Evolutionary conservation across 176 grass and related monocot genomes (phyloP).

Genomic region (Oryza nivara): DNA sequence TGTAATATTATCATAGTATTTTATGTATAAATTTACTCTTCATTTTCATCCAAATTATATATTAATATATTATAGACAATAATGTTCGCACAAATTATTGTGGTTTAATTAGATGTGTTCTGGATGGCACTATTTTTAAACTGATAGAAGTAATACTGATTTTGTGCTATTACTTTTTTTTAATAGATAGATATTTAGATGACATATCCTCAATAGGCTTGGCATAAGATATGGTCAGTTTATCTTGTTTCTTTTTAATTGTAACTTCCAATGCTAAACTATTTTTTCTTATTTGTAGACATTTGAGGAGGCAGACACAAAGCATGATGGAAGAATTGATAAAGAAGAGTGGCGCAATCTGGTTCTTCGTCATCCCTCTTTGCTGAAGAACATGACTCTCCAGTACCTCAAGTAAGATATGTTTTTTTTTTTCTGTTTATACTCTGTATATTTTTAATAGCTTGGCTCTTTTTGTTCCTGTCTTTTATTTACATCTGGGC

Average conservation of each 20-base stretch:
- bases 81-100: neutral
- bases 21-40: neutral
- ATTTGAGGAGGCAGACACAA: slow-evolving; percentile 57
- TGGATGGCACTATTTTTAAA: neutral
- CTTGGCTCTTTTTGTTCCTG: slow-evolving; percentile 7
- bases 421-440: neutral
- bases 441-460: neutral
- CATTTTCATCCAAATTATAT: neutral
- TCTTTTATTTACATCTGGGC: slow-evolving; percentile 3
- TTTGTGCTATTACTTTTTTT: neutral
- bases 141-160: slow-evolving; percentile 1
- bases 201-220: neutral
- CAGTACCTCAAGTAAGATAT: slow-evolving; percentile 55
- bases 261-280: neutral
- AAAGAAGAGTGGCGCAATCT: slow-evolving; percentile 59
- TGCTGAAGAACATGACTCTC: slow-evolving; percentile 64
- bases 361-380: slow-evolving; percentile 56
- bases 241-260: slow-evolving; percentile 13
- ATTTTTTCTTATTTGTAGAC: slow-evolving; percentile 38
- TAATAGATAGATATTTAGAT: neutral
- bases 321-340: slow-evolving; percentile 58
- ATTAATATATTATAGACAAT: neutral
- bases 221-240: neutral
- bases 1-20: neutral
- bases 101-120: neutral